phyloP scores from a whole-genome alignment of 805 yeast genomes.

The Suhomyces vadensis region DNA sequence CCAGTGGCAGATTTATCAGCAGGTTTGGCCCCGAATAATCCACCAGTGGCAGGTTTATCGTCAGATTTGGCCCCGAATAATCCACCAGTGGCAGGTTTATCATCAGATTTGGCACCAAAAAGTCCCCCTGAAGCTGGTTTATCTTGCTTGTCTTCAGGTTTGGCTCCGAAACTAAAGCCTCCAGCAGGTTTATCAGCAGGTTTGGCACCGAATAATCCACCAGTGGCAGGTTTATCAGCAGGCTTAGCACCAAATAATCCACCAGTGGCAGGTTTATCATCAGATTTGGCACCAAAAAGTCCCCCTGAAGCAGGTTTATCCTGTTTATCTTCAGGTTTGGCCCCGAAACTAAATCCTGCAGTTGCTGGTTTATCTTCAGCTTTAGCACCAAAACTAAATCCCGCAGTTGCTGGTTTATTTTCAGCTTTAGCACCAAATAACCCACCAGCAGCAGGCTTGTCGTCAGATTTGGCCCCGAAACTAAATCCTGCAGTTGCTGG shows the following conservation, averaged over 20 bases:
- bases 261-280: constrained; percentile 4
- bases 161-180: constrained; percentile 7
- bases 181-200: constrained; percentile 3
- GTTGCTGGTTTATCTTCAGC: constrained; percentile 11
- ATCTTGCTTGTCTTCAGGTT: constrained; percentile 9
- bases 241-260: background rate
- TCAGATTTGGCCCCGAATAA: constrained; percentile 16
- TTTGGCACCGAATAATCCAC: constrained; percentile 8
- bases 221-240: constrained; percentile 8
- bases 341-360: constrained; percentile 2
- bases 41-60: constrained; percentile 18
- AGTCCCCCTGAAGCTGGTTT: constrained; percentile 10
- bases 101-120: constrained; percentile 12
- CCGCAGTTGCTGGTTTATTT: constrained; percentile 9
- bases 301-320: constrained; percentile 12
- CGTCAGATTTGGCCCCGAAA: constrained; percentile 6
- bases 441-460: no score
- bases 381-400: constrained; percentile 11
- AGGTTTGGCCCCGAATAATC: constrained; percentile 25
- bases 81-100: constrained; percentile 4
- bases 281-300: constrained; percentile 7
- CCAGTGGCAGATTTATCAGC: constrained; percentile 4
- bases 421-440: constrained; percentile 13
- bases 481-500: constrained; percentile 9
- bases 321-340: no score